Base-by-base conservation (phyloP, 306 rosid genomes). In the Quercus suber region DNA sequence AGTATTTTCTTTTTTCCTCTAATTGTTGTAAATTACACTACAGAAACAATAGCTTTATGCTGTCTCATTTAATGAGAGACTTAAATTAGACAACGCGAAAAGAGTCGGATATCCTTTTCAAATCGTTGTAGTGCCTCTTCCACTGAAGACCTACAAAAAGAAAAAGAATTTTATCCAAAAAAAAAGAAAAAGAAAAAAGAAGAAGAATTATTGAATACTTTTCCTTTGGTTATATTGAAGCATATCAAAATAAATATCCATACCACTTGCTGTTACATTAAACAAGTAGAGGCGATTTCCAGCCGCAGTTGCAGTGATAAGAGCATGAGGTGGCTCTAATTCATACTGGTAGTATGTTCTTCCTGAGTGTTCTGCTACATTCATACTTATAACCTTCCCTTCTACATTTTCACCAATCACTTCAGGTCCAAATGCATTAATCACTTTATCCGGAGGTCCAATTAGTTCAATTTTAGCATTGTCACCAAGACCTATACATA, bases 211-310 rank as follows among this genome's bases (percentile, higher is more conserved):
- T 67, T 69, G 76, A 69, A 52, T 43, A 77, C 58, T 76, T 74
- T 68, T 55, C 81, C 19, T 74, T 78, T 21, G 43, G 41, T 70
- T 73, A 21, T 73, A 65, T 20, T 70, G 31, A 57, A 70, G 77
- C 63, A 78, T 45, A 69, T 61, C 55, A 15, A 15, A 74, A 20
- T 52, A 71, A 51, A 67, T 18, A 43, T 78, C 4, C 71, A 57
- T 94, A 95, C 99, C 99, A 55, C 77, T 95, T 78, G 92, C 98
- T 1, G 98, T 92, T 67, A 95, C 90, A 31, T 28, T 86, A 75
- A 91, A 91, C 91, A 95, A 83, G 92, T 95, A 95, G 23, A 95
- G 87, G 80, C 99, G 97, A 78, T 95, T 95, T 68, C 98, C 98
- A 0, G 99, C 99, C 43, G 99, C 99, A 33, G 97, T 95, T 63